Evolutionary conservation across 2,329 filamentous ascomycete genomes (phyloP), one percentile per base, ranked within the genome.

Genomic region (Didymella sp.): DNA sequence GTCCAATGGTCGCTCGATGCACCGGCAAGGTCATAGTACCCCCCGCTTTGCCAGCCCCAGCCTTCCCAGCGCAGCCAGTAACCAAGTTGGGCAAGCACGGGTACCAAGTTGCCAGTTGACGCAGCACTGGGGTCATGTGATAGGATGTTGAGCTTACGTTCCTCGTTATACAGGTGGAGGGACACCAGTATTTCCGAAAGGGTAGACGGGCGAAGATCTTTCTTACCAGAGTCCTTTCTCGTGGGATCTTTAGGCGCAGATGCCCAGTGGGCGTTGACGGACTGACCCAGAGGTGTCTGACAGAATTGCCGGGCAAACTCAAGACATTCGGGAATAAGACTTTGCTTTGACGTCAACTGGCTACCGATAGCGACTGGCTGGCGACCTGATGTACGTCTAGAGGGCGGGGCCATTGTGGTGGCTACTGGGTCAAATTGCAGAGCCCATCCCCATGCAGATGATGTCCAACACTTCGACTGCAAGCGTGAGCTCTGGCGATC

Each of bases 121-220:
- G 74, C 75, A 44, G 71, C 75, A 11, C 80, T 76, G n/a, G 77
- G 73, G 60, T 84, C 81, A n/a, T 78, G 76, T 41, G 81, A 80
- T 51, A 80, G 77, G 3, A 88, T 84, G 59, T 91, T 86, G 1
- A 99, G 83, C 71, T 96, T 98, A 60, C 90, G 84, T 73, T 99
- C 95, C 73, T 99, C 94, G 0, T 90, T 84, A n/a, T 96, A 80
- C 3, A 98, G 81, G 77, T 99, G 95, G 12, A 99, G 80, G 0
- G 86, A 89, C 35, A 88, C 80, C 62, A 96, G 80, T 33, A 94
- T 84, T 24, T 48, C 90, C 82, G 68, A 90, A 85, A 71, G 89
- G 79, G 30, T 89, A 82, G 51, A 87, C 77, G 69, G 82, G 15
- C 73, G 70, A 17, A 76, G 55, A 35, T 76, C 74, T 56, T 73